A percentile compares a stretch with the other conserved stretches of the same genome.
Conservation (phyloP, 129 eudicot genomes). For the Centrapalus pauciflorus region DNA sequence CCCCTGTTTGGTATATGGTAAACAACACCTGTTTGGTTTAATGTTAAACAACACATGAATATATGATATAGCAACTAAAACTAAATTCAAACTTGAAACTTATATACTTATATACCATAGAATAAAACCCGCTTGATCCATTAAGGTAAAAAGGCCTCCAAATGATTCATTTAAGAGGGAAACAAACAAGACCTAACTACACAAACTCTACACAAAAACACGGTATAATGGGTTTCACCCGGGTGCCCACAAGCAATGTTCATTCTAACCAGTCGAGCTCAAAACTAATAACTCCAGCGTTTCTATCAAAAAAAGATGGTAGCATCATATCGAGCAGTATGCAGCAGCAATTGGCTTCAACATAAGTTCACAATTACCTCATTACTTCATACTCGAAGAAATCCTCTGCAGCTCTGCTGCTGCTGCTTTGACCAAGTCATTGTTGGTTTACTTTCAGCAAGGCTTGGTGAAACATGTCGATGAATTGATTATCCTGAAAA, state of each 20-base stretch:
- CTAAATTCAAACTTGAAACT: too few species aligned
- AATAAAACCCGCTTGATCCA: too few species aligned
- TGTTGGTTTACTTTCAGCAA: constrained; percentile 46
- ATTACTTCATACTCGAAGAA: constrained; percentile 24
- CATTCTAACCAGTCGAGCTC: neutral
- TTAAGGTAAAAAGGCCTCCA: too few species aligned
- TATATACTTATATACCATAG: too few species aligned
- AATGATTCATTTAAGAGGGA: too few species aligned
- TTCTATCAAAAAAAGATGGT: neutral
- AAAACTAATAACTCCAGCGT: neutral
- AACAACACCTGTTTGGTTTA: too few species aligned
- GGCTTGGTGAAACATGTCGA: constrained; percentile 62
- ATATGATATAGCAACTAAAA: too few species aligned
- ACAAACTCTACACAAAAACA: constrained; percentile 2
- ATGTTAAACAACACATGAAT: too few species aligned
- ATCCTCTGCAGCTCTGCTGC: constrained; percentile 2
- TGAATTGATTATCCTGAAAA: constrained; percentile 60
- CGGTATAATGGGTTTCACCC: neutral
- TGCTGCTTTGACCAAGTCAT: constrained; percentile 16
- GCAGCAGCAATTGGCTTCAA: neutral
- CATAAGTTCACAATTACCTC: constrained; percentile 19
- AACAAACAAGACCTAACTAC: too few species aligned
- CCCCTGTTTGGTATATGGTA: too few species aligned
- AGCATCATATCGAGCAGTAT: neutral
- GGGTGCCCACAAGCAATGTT: neutral